Evolutionary conservation across 2,329 filamentous ascomycete species (phyloP).

Genomic region (Colletotrichum australisinense): DNA sequence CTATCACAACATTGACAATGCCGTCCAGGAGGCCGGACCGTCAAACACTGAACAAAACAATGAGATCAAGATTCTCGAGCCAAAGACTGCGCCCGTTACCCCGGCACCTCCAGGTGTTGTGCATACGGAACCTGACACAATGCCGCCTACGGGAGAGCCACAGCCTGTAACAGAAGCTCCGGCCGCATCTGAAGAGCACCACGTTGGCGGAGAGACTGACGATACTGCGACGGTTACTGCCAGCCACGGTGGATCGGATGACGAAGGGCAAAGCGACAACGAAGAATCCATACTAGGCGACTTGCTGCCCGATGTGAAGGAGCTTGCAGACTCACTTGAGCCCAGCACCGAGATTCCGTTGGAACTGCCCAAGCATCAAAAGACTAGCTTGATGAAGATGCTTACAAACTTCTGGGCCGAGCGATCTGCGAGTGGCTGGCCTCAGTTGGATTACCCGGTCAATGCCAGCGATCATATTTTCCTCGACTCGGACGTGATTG

Average conservation of each 20-base stretch:
- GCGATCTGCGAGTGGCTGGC: conserved; percentile 94
- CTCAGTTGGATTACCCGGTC: conserved; percentile 90
- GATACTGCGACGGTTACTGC: conserved; percentile 54
- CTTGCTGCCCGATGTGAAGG: conserved; percentile 71
- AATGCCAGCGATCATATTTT: conserved; percentile 93
- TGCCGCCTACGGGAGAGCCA: conserved; percentile 5
- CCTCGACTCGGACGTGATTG: conserved; percentile 95
- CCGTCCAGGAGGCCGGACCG: conserved; percentile 82
- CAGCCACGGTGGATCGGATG: conserved; percentile 73
- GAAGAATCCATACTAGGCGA: conserved; percentile 79
- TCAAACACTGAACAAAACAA: conserved; percentile 62
- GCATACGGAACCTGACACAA: conserved; percentile 32
- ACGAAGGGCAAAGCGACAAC: conserved; percentile 77
- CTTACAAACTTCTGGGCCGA: conserved; percentile 99
- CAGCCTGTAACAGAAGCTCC: conserved; percentile 23
- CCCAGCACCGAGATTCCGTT: conserved; percentile 70
- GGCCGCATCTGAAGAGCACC: conserved; percentile 28
- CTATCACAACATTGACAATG: conserved; percentile 92
- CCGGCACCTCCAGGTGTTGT: conserved; percentile 18
- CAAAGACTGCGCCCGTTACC: conserved; percentile 28
- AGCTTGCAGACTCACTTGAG: conserved; percentile 72
- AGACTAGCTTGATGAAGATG: conserved; percentile 93
- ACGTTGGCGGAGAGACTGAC: conserved; percentile 43
- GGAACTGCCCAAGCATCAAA: conserved; percentile 92
- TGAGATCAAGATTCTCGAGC: conserved; percentile 30